Evolutionary conservation across 768 basidiomycete species (phyloP), one percentile per base, ranked within the genome.

Genomic region (Tremella fuciformis): DNA sequence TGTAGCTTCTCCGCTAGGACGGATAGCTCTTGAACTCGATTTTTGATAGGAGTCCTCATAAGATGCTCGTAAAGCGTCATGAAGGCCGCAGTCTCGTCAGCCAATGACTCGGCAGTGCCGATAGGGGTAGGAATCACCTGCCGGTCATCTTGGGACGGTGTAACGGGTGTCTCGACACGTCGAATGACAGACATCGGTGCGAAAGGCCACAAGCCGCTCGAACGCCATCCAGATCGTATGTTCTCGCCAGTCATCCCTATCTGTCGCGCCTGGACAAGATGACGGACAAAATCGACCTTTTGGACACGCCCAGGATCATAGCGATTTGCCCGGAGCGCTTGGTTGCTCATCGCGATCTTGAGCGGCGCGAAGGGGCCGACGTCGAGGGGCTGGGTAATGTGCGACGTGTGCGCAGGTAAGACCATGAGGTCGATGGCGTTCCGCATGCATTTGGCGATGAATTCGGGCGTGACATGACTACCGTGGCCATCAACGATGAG

Each of bases 401-500:
- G n/a, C n/a, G n/a, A n/a, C n/a, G n/a, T n/a, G n/a, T n/a, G n/a
- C n/a, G n/a, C n/a, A n/a, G n/a, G n/a, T n/a, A n/a, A n/a, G n/a
- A n/a, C n/a, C n/a, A n/a, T n/a, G n/a, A n/a, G n/a, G n/a, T n/a
- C n/a, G n/a, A 29, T 58, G 18, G 16, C 9, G 41, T 58, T 41
- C 22, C 19, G 15, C 6, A 60, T 38, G 59, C 59, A 60, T n/a
- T 18, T 21, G 1, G 13, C 29, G n/a, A 60, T 19, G 54, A 60
- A 54, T 3, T 39, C n/a, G 7, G 53, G 34, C 21, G 4, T 29
- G 15, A 50, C 21, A 50, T 60, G 59, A 34, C 59, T 60, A 8
- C 44, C 42, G 26, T 60, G 54, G 6, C 59, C 59, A 37, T 55
- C 59, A 19, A 60, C 9, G 18, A 60, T 60, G 41, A 60, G 54